A percentile compares a stretch with the other conserved stretches of the same genome.
Evolutionary conservation across 2,329 filamentous ascomycete species (phyloP).

Genomic region (Colletotrichum cordylinicola): DNA sequence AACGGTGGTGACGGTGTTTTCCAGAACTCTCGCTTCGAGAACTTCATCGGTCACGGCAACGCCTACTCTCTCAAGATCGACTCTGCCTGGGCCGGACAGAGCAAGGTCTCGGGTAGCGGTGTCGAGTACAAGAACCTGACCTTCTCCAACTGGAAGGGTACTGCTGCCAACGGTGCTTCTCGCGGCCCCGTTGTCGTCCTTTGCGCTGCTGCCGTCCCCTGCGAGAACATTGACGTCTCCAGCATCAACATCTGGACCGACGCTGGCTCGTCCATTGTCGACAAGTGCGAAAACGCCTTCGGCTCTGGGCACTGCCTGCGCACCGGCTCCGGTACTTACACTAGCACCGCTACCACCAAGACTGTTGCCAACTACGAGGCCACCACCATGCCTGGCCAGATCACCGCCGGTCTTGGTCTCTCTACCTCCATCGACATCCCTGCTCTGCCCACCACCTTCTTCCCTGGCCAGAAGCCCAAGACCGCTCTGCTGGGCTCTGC

Average conservation of each 20-base stretch:
- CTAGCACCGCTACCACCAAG: constrained; percentile 10
- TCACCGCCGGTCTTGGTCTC: constrained; percentile 13
- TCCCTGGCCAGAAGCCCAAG: constrained; percentile 6
- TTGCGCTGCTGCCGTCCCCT: constrained; percentile 56
- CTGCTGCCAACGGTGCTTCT: constrained; percentile 49
- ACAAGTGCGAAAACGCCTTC: constrained; percentile 55
- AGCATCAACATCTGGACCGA: constrained; percentile 61
- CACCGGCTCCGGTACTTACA: constrained; percentile 6
- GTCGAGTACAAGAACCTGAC: constrained; percentile 58
- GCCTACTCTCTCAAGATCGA: constrained; percentile 64
- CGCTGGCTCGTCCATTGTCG: constrained; percentile 41
- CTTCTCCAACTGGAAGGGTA: constrained; percentile 62
- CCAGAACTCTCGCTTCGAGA: constrained; percentile 55
- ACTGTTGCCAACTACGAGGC: constrained; percentile 4
- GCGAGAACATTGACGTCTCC: constrained; percentile 54
- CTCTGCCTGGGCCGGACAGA: constrained; percentile 55
- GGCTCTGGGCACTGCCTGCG: constrained; percentile 47
- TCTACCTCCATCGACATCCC: constrained; percentile 8
- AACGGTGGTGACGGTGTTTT: constrained; percentile 62
- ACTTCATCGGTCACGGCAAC: constrained; percentile 66
- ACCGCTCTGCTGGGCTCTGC: neutral
- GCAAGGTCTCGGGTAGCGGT: constrained; percentile 48
- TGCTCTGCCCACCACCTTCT: constrained; percentile 14
- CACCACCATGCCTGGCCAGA: constrained; percentile 6
- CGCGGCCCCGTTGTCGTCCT: constrained; percentile 59